Evolutionary conservation across 2,329 filamentous ascomycete genomes (phyloP).

Genomic region (Exophiala sp.): DNA sequence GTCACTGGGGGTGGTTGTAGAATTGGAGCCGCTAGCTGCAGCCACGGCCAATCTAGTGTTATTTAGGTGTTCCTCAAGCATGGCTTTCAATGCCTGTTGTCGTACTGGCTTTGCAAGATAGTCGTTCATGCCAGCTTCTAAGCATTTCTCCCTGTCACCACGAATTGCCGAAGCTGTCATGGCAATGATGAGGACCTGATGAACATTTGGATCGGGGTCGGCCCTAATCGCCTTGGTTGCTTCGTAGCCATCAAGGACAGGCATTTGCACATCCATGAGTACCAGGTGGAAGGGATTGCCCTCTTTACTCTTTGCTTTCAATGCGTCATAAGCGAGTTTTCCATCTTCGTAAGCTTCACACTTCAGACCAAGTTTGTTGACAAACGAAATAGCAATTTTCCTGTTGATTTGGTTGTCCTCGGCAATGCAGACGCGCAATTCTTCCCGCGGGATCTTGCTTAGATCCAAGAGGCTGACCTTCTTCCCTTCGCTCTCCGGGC

Average conservation of each 20-base stretch:
- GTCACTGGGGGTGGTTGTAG: slow-evolving; percentile 13
- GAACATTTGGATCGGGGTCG: slow-evolving; percentile 71
- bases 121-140: slow-evolving; percentile 97
- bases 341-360: slow-evolving; percentile 91
- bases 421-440: slow-evolving; percentile 85
- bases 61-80: slow-evolving; percentile 66
- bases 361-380: slow-evolving; percentile 67
- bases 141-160: slow-evolving; percentile 88
- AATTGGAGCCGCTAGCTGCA: neutral
- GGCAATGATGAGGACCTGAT: slow-evolving; percentile 85
- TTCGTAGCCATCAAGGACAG: slow-evolving; percentile 49
- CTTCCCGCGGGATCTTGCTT: slow-evolving; percentile 67
- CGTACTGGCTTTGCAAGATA: slow-evolving; percentile 95
- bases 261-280: slow-evolving; percentile 50
- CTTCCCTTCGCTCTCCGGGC: slow-evolving; percentile 42
- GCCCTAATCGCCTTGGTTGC: slow-evolving; percentile 46
- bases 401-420: slow-evolving; percentile 64
- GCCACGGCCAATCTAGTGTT: slow-evolving; percentile 15
- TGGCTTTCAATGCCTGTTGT: slow-evolving; percentile 78
- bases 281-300: slow-evolving; percentile 43
- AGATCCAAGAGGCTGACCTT: slow-evolving; percentile 60
- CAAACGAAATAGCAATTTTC: slow-evolving; percentile 43
- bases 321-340: slow-evolving; percentile 44
- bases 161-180: slow-evolving; percentile 97
- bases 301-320: slow-evolving; percentile 30